Conservation (phyloP, 257 asterid genomes). For the Vinca minor region DNA sequence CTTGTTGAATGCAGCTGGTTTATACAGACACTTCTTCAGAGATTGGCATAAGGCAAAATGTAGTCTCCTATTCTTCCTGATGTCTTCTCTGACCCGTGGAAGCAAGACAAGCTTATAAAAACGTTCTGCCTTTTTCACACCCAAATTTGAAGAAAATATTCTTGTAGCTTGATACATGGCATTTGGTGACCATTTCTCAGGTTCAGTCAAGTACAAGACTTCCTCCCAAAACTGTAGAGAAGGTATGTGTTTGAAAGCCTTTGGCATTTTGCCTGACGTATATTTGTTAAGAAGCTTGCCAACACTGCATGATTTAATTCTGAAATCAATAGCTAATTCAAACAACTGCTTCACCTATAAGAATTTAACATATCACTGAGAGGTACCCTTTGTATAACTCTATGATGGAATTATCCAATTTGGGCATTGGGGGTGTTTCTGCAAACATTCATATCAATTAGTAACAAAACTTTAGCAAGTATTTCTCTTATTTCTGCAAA, state of each 20-base stretch:
- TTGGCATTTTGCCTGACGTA: conserved; percentile 79
- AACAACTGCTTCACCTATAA: neutral
- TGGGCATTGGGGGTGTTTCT: conserved; percentile 57
- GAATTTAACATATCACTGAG: neutral
- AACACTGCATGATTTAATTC: conserved; percentile 40
- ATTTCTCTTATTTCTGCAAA: neutral
- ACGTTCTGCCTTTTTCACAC: conserved; percentile 71
- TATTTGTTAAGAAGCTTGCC: conserved; percentile 74
- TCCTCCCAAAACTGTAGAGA: conserved; percentile 76
- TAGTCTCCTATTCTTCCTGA: conserved; percentile 67
- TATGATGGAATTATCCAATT: conserved; percentile 63
- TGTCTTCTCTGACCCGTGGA: conserved; percentile 91
- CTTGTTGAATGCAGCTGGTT: conserved; percentile 93
- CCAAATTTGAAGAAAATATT: conserved; percentile 84
- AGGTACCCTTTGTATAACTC: conserved; percentile 82
- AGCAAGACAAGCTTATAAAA: conserved; percentile 80
- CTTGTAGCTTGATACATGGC: conserved; percentile 93
- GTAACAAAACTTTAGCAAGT: neutral
- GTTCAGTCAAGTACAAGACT: conserved; percentile 74
- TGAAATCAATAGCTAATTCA: neutral
- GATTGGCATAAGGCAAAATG: conserved; percentile 85
- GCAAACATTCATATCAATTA: conserved; percentile 20
- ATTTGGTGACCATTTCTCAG: conserved; percentile 88
- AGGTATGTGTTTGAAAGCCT: conserved; percentile 84
- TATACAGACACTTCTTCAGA: conserved; percentile 67